Conservation (phyloP, 2,329 filamentous ascomycete genomes). For the Colletotrichum phormii region DNA sequence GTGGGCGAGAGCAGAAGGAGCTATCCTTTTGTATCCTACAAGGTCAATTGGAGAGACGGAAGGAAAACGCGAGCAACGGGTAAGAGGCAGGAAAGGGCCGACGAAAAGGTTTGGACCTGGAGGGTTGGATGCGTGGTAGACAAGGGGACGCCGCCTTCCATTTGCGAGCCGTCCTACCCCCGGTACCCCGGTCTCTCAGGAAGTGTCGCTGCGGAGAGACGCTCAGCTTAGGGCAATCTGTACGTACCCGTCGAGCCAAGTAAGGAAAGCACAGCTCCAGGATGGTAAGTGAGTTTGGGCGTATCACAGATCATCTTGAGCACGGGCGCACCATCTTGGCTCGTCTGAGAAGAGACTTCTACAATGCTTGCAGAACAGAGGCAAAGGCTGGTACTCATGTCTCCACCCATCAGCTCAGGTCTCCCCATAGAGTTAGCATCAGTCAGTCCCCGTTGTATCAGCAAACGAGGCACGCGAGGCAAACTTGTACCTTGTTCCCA, state of each 20-base stretch:
- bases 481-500: not conserved
- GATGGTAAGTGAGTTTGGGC: not conserved
- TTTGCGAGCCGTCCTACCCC: slow-evolving; percentile 20
- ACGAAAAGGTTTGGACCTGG: slow-evolving; percentile 20
- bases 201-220: slow-evolving; percentile 23
- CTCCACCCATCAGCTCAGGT: not conserved
- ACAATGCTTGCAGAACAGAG: accelerated
- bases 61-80: slow-evolving; percentile 31
- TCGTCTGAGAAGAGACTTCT: not conserved
- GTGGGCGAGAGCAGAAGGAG: slow-evolving; percentile 17
- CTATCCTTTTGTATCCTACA: slow-evolving; percentile 33
- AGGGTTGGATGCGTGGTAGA: slow-evolving; percentile 30
- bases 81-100: slow-evolving; percentile 32
- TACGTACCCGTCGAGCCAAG: not conserved
- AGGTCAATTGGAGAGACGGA: slow-evolving; percentile 35
- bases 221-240: slow-evolving; percentile 5
- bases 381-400: not conserved
- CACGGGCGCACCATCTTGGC: not conserved
- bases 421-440: not conserved
- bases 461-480: not conserved
- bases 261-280: not conserved
- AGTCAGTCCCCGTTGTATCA: slow-evolving; percentile 1
- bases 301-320: not conserved
- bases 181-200: slow-evolving; percentile 4
- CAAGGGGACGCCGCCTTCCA: slow-evolving; percentile 37